Evolutionary conservation across 2,329 filamentous ascomycete genomes (phyloP).

Genomic region (Pseudogymnoascus sp.): DNA sequence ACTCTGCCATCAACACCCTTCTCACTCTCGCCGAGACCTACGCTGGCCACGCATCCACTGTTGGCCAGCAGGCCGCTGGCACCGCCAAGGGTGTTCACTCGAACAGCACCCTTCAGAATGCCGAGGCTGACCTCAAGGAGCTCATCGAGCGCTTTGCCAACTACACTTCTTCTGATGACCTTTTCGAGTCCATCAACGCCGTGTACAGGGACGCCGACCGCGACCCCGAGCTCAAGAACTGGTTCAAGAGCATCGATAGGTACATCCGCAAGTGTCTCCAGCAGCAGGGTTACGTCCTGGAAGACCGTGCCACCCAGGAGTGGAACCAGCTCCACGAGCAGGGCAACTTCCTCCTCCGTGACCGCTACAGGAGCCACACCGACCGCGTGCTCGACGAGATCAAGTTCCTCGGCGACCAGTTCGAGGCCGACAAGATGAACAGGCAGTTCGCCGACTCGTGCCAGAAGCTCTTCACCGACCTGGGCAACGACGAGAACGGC

Average conservation of each 20-base stretch:
- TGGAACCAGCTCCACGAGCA: slow-evolving; percentile 82
- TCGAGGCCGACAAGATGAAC: slow-evolving; percentile 83
- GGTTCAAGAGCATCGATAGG: slow-evolving; percentile 73
- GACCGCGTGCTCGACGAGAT: slow-evolving; percentile 81
- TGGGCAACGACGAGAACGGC: slow-evolving; percentile 81
- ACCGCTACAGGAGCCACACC: slow-evolving; percentile 80
- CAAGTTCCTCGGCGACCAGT: slow-evolving; percentile 84
- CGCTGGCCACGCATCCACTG: slow-evolving; percentile 60
- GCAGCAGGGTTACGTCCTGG: slow-evolving; percentile 84
- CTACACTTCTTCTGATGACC: slow-evolving; percentile 77
- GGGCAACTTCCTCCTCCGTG: slow-evolving; percentile 77
- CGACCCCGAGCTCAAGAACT: slow-evolving; percentile 78
- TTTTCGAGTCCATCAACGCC: slow-evolving; percentile 76
- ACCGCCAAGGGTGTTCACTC: slow-evolving; percentile 66
- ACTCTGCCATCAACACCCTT: slow-evolving; percentile 82
- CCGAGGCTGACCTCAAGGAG: slow-evolving; percentile 75
- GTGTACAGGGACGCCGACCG: slow-evolving; percentile 82
- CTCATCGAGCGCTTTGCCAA: slow-evolving; percentile 95
- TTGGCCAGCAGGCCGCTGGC: slow-evolving; percentile 58
- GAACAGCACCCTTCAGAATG: slow-evolving; percentile 56
- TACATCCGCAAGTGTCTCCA: slow-evolving; percentile 80
- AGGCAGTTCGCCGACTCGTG: slow-evolving; percentile 67
- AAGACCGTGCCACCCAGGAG: slow-evolving; percentile 69
- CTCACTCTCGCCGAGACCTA: slow-evolving; percentile 81
- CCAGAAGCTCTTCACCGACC: slow-evolving; percentile 78